Base-by-base conservation (phyloP, 2,329 filamentous ascomycete genomes). In the Paraphoma sp. region DNA sequence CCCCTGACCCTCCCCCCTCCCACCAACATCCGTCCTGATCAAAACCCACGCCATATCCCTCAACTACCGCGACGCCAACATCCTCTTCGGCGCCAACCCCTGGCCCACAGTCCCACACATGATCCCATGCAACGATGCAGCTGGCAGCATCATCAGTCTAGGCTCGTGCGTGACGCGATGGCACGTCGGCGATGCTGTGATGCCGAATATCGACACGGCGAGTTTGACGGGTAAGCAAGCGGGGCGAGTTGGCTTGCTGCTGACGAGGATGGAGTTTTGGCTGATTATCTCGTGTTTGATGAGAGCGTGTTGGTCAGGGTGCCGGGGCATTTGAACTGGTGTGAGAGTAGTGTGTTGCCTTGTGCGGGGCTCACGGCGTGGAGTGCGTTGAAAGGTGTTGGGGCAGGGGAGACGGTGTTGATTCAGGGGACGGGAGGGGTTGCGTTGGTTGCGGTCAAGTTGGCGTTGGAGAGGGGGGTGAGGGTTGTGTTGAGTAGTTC, bases 401-500 rank as follows among this genome's bases (percentile, higher is more conserved):
- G 38, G 33, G 36, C 52, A 31, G 50, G 48, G 11, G 45, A 43
- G 18, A 52, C 33, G 8, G 50, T 54, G 9, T 29, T 57, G 12
- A 51, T 56, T 33, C 49, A 57, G 52, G 51, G 76, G 8, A 78
- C 75, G 2, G 74, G 75, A 0, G 80, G 81, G 71, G 71, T 73
- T 56, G 71, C 63, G 14, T 64, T 75, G 54, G 68, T 69, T 40
- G 70, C 71, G 4, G 45, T 68, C 3, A 52, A 54, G 6, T 41
- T 66, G 9, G 58, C 48, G n/a, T 18, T 62, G 12, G 59, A 62
- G 14, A 62, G 62, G 0, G 61, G 59, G 11, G 58, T 64, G 8
- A 53, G n/a, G 8, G 55, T 87, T 1, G 83, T 88, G 40, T 81
- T 86, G 33, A 36, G 33, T 14, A 10, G 10, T 36, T 36, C 33